Evolutionary conservation across 306 rosid species (phyloP).

Genomic region (Myrica gale): DNA sequence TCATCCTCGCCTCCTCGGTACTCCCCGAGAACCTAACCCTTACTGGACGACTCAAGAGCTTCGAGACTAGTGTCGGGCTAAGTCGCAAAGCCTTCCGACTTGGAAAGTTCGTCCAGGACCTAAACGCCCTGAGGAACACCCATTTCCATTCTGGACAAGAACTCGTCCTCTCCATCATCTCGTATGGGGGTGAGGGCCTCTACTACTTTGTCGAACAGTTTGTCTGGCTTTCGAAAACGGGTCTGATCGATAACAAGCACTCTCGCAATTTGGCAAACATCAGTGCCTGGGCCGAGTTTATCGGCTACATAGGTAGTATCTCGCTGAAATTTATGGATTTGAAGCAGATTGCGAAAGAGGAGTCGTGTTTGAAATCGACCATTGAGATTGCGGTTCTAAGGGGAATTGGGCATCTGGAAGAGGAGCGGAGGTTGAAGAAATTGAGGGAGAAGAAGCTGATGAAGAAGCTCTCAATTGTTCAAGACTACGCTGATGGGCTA

Average conservation of each 20-base stretch:
- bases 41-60: constrained; percentile 56
- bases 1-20: constrained; percentile 61
- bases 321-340: constrained; percentile 63
- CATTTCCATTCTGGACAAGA: constrained; percentile 39
- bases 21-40: constrained; percentile 49
- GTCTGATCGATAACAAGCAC: constrained; percentile 46
- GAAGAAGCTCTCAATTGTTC: constrained; percentile 76
- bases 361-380: constrained; percentile 50
- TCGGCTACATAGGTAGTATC: constrained; percentile 51
- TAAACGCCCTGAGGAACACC: constrained; percentile 58
- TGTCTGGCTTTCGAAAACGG: constrained; percentile 79
- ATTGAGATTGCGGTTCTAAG: constrained; percentile 39
- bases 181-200: constrained; percentile 79
- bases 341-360: constrained; percentile 46
- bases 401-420: constrained; percentile 37
- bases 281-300: constrained; percentile 61
- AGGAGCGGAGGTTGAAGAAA: constrained; percentile 41
- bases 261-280: constrained; percentile 36
- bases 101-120: constrained; percentile 82
- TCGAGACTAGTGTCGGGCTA: constrained; percentile 83
- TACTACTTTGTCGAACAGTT: constrained; percentile 84
- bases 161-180: constrained; percentile 37
- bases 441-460: constrained; percentile 55
- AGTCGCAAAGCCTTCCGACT: constrained; percentile 91
- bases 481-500: constrained; percentile 79